Conservation (phyloP, 495 filamentous ascomycete genomes). For the Astrothelium macrocarpum region DNA sequence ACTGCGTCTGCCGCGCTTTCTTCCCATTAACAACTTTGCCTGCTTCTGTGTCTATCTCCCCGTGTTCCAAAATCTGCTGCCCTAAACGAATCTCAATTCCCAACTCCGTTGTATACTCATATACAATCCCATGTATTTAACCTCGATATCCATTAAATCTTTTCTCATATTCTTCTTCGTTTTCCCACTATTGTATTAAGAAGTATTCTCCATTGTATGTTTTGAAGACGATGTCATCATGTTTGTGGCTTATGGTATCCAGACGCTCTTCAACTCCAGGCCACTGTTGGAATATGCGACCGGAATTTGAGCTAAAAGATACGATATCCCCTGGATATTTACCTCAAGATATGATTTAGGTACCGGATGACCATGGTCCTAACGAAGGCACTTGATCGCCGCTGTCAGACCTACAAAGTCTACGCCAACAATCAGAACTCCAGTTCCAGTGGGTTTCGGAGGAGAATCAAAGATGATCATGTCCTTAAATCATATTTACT, state of each 20-base stretch:
- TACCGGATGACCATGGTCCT: constrained; percentile 52
- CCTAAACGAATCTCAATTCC: constrained; percentile 49
- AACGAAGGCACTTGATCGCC: constrained; percentile 52
- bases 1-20: constrained; percentile 46
- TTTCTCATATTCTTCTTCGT: constrained; percentile 34
- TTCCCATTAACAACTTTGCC: constrained; percentile 47
- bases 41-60: constrained; percentile 45
- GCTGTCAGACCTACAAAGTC: constrained; percentile 56
- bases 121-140: constrained; percentile 52
- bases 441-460: constrained; percentile 38
- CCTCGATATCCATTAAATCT: constrained; percentile 54
- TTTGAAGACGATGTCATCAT: constrained; percentile 35
- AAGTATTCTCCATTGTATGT: constrained; percentile 36
- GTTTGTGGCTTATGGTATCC: constrained; percentile 42
- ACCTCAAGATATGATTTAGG: constrained; percentile 52
- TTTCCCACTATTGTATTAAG: constrained; percentile 28
- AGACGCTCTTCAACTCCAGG: constrained; percentile 39
- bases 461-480: background rate
- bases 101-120: constrained; percentile 43
- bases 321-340: constrained; percentile 55
- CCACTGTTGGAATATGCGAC: constrained; percentile 31
- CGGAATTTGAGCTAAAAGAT: constrained; percentile 51
- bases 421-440: constrained; percentile 51
- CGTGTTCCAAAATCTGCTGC: constrained; percentile 49
- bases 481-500: background rate